Base-by-base conservation (phyloP, 1,284 basidiomycete species). In the Schizophyllum amplum region DNA sequence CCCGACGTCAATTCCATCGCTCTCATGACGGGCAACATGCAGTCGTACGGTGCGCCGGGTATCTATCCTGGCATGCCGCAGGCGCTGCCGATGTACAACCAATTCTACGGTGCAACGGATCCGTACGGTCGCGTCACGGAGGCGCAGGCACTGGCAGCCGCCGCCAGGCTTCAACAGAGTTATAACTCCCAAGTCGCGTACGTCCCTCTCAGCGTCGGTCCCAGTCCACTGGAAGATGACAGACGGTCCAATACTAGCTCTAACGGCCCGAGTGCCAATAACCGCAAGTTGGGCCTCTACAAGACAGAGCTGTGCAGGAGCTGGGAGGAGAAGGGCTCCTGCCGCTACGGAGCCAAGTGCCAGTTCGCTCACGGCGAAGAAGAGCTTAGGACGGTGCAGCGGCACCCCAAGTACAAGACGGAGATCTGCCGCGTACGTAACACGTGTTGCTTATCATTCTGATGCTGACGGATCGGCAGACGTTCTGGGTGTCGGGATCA, bases 361-460 rank as follows among this genome's bases (percentile, higher is more conserved):
- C 92, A 94, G 69, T 94, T 94, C 67, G 92, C 92, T 24, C 92
- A 95, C 65, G 93, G 93, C 51, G 86, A 92, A 66, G 86, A 91
- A 0, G 92, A 95, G 70, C 76, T 95, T 49, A 83, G 92, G 46
- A 83, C 80, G 58, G 87, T 94, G 21, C 70, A 83, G 61, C 81
- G 92, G 60, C 92, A 95, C 69, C 92, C 92, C 51, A 94, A 94
- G 86, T 94, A 93, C 73, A 94, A 94, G 73, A 94, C 92, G 9
- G 91, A 94, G 72, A 91, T 93, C 59, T 94, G 92, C 69, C 83
- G 90, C 71, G 88, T 90, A 65, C 63, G 84, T 75, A 22, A 55
- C 48, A 53, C 48, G 13, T 55, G 48, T 57, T 53, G n/a, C 49
- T 58, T 56, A 20, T 54, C 63, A 23, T 54, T 55, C 53, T 57